Conservation (phyloP, 2,329 filamentous ascomycete genomes). For the Pseudogymnoascus sp. region DNA sequence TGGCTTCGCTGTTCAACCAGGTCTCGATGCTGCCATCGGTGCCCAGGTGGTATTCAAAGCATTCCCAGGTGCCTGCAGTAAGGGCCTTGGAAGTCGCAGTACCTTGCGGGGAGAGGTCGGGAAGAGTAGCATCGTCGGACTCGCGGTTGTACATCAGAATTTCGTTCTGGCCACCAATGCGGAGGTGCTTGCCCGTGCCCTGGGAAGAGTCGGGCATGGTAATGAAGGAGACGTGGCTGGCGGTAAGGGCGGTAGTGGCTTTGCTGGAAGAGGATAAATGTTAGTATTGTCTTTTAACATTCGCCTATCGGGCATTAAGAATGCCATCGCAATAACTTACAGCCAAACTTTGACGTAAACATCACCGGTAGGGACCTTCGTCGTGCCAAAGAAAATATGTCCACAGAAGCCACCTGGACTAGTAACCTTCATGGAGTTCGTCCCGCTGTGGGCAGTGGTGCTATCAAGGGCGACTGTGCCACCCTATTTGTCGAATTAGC, state of each 20-base stretch:
- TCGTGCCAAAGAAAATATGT: slow-evolving; percentile 56
- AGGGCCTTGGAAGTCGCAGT: slow-evolving; percentile 47
- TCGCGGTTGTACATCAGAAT: slow-evolving; percentile 62
- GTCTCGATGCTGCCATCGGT: slow-evolving; percentile 53
- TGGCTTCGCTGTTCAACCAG: slow-evolving; percentile 47
- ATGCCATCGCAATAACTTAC: slow-evolving; percentile 35
- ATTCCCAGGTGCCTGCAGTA: slow-evolving; percentile 46
- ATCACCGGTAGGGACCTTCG: slow-evolving; percentile 47
- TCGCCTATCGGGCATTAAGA: not conserved
- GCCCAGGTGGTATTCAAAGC: slow-evolving; percentile 55
- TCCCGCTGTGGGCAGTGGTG: slow-evolving; percentile 48
- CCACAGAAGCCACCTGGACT: slow-evolving; percentile 49
- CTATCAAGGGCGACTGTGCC: slow-evolving; percentile 50
- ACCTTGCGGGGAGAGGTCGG: slow-evolving; percentile 52
- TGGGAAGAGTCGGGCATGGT: slow-evolving; percentile 54
- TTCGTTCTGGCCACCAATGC: slow-evolving; percentile 52
- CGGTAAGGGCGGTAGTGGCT: slow-evolving; percentile 48
- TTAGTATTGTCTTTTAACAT: slow-evolving; percentile 18
- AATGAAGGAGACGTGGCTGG: slow-evolving; percentile 55
- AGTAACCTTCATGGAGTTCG: slow-evolving; percentile 46
- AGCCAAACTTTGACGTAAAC: slow-evolving; percentile 50
- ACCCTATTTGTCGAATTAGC: slow-evolving; percentile 21
- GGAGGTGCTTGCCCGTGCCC: slow-evolving; percentile 50
- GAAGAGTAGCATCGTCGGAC: slow-evolving; percentile 54
- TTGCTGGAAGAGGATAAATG: slow-evolving; percentile 35